Evolutionary conservation across 2,329 filamentous ascomycete species (phyloP).

Genomic region (Fusarium heterosporum): DNA sequence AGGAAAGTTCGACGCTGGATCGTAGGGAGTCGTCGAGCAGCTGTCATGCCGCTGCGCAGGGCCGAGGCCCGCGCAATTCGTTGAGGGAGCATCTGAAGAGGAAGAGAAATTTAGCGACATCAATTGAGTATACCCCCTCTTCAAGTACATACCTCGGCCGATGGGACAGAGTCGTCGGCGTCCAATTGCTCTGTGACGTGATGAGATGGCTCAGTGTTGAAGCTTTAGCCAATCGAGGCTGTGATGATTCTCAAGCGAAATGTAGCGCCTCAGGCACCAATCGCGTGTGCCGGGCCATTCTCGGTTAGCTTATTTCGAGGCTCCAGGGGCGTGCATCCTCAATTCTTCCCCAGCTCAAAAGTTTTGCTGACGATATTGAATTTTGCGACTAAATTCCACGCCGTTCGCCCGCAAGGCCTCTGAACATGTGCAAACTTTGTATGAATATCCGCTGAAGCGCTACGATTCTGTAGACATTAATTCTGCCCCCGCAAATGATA

Average conservation of each 20-base stretch:
- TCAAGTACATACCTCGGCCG: conserved; percentile 49
- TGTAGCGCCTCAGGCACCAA: conserved; percentile 52
- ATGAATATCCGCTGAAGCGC: conserved; percentile 58
- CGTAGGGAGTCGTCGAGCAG: conserved; percentile 63
- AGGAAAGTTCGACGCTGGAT: conserved; percentile 69
- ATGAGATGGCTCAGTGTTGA: conserved; percentile 47
- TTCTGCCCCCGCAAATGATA: conserved; percentile 69
- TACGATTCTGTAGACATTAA: conserved; percentile 65
- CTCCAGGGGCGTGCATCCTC: conserved; percentile 44
- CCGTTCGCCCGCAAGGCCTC: conserved; percentile 60
- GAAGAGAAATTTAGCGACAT: conserved; percentile 22
- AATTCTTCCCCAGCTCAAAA: conserved; percentile 53
- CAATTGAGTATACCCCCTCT: conserved; percentile 16
- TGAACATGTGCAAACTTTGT: conserved; percentile 67
- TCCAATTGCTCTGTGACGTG: conserved; percentile 54
- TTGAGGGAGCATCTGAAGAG: conserved; percentile 69
- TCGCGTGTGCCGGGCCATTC: conserved; percentile 44
- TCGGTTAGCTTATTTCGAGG: conserved; percentile 44
- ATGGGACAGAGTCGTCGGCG: conserved; percentile 48
- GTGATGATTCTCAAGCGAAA: conserved; percentile 48
- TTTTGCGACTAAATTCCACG: conserved; percentile 58
- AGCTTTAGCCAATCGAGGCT: conserved; percentile 50
- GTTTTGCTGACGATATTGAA: conserved; percentile 64
- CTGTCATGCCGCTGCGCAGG: conserved; percentile 58
- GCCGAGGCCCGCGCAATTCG: conserved; percentile 66